Base-by-base conservation (phyloP, 1,284 basidiomycete genomes). In the Puccinia hordei region DNA sequence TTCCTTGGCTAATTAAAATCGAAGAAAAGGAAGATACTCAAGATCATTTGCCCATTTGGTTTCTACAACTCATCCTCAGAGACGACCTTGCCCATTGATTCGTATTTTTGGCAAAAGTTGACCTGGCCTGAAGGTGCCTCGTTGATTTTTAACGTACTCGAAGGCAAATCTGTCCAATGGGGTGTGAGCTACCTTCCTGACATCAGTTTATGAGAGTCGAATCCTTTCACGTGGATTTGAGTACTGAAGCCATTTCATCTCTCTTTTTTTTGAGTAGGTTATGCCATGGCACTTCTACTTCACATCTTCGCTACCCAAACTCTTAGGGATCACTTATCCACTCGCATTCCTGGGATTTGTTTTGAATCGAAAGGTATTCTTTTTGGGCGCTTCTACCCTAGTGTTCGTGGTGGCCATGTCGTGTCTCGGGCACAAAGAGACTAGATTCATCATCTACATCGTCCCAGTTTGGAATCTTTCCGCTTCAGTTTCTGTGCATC, bases 401-500 rank as follows among this genome's bases (percentile, higher is more conserved):
- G 82, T 85, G 0, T 92, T 93, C 84, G 84, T 95, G 0, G 86
- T 83, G 0, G 85, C 91, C 0, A 89, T 99, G 83, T 95, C 93
- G 84, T 87, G 85, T 24, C 87, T 98, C 0, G 91, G 90, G 30
- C 86, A 86, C 82, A 86, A 89, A 84, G 97, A 99, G 86, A 98
- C 96, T 95, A 89, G 96, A 4, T 99, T 99, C 86, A 88, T 98
- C 81, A 89, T 95, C 8, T 98, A 98, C 84, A 88, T 90, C 15
- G 89, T 98, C 0, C 95, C 96, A 0, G 84, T 90, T 0, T 88
- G 94, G 85, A 98, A 98, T 83, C 86, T 94, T 3, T 89, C 92
- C 0, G 93, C 92, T 0, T 91, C 94, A 0, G 85, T 90, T 22
- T 91, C 90, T 1, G 87, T 90, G 0, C 85, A 86, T 10, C 89